Evolutionary conservation across 768 basidiomycete species (phyloP), one percentile per base, ranked within the genome.

Genomic region (Pleurotus platypus): DNA sequence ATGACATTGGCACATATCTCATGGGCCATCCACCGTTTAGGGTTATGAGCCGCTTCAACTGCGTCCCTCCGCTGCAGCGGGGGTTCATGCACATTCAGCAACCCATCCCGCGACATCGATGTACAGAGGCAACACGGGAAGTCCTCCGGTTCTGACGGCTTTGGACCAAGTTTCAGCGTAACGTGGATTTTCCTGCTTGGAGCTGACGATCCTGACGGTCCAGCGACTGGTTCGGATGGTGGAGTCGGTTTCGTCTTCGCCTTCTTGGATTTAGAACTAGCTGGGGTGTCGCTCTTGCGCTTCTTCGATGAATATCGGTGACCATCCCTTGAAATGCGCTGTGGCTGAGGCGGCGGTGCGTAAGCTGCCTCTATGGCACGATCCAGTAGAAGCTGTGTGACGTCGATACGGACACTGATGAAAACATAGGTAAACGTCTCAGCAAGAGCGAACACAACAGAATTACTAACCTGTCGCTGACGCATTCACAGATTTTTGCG

Each of bases 401-500:
- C 91, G 57, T 98, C 90, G 62, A 98, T 98, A 24, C 87, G 85
- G 26, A 98, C 96, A 65, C 95, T 98, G 58, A 4, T 35, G 38
- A 11, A 38, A 18, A 61, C 37, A 37, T 54, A 6, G 54, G 42
- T n/a, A 45, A 45, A 16, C 13, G 42, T n/a, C 20, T n/a, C 8
- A 38, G 49, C 40, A 13, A 38, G 49, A 42, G 56, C 45, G 11
- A 56, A 15, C 30, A 11, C 43, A 38, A 56, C 39, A 16, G 55
- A 2, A 40, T n/a, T 45, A 46, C 70, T 18, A 62, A 88, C 90
- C 90, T 92, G 66, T 86, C 85, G 51, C 74, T 67, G n/a, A 90
- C 78, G 64, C 90, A 92, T 63, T 82, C 74, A 62, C 91, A 92
- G 3, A 77, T 84, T 60, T 85, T 85, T 5, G 96, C 95, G 56